Evolutionary conservation across 192 early-diverging fungal genomes (phyloP), one percentile per base, ranked within the genome.

Genomic region (Rhizophagus sp.): DNA sequence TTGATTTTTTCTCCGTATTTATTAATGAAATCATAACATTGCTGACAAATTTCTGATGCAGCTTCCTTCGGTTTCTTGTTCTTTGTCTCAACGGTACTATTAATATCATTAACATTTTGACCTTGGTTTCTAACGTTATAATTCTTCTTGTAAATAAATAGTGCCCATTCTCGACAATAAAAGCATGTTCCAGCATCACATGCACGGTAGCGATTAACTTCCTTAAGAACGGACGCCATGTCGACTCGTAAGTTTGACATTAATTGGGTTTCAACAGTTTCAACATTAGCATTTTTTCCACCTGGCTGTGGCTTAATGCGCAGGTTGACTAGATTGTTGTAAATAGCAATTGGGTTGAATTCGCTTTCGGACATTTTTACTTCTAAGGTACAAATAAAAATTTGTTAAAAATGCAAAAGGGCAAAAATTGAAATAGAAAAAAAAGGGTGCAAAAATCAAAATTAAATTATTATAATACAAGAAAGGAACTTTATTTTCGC

Each of bases 91-190:
- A 11, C 41, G 36, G 30, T 30, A 30, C 30, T 30, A 30, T 30
- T 30, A 30, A 30, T 30, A 30, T 30, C 44, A 34, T 66, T 61
- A 72, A 44, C 47, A 0, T 9, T 15, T 61, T 34, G 57, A 61
- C 30, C 52, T 15, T 83, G 82, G 2, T 73, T 82, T 62, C 83
- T 83, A 27, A 85, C 70, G 62, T 83, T 78, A 63, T 86, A 88
- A 24, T 84, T 89, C 84, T 91, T 91, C 77, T 93, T 91, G 78
- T 94, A 95, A 7, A 95, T 90, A 84, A 85, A 91, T 72, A 90
- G 90, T 36, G 92, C 91, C 93, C 93, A 95, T 82, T 95, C 93
- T 44, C 93, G 91, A 77, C 93, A 95, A 76, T 93, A 95, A 57
- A 92, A 91, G 78, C 91, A 90, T 30, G 88, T 90, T 69, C 87